phyloP scores from a whole-genome alignment of 2,329 filamentous ascomycete genomes.

The Cytospora piceicola region DNA sequence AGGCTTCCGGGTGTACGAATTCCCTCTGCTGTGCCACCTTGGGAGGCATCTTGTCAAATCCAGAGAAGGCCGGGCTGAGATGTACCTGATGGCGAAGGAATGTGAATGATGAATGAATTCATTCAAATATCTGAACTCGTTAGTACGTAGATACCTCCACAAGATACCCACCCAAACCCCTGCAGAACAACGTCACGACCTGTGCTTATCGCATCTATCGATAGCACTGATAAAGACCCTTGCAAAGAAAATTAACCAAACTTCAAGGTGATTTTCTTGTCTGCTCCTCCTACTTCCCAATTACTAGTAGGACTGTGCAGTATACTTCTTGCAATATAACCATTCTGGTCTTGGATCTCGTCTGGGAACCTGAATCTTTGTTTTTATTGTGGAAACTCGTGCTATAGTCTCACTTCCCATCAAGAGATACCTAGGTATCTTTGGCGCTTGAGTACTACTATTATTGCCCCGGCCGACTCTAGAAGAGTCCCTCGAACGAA shows the following conservation, averaged over 20 bases:
- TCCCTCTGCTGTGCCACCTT: constrained; percentile 39
- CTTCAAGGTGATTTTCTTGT: background rate
- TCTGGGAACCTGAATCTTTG: background rate
- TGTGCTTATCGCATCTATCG: background rate
- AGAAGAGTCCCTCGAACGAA: background rate
- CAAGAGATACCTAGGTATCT: background rate
- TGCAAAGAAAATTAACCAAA: constrained; percentile 1
- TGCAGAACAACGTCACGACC: background rate
- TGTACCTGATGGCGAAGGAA: constrained; percentile 2
- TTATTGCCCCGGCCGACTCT: background rate
- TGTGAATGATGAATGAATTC: background rate
- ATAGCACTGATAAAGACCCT: background rate
- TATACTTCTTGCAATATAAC: background rate
- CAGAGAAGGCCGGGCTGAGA: background rate
- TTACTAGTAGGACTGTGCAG: background rate
- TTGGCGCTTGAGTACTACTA: background rate
- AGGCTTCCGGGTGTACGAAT: constrained; percentile 54
- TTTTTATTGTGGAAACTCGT: background rate
- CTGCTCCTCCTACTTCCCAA: background rate
- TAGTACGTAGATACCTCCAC: background rate
- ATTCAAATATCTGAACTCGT: background rate
- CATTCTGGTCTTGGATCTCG: background rate
- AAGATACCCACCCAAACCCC: background rate
- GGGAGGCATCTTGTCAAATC: constrained; percentile 45
- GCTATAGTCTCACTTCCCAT: background rate